Evolutionary conservation across 2,329 filamentous ascomycete genomes (phyloP), one percentile per base, ranked within the genome.

Genomic region (Berkeleyomyces rouxiae): DNA sequence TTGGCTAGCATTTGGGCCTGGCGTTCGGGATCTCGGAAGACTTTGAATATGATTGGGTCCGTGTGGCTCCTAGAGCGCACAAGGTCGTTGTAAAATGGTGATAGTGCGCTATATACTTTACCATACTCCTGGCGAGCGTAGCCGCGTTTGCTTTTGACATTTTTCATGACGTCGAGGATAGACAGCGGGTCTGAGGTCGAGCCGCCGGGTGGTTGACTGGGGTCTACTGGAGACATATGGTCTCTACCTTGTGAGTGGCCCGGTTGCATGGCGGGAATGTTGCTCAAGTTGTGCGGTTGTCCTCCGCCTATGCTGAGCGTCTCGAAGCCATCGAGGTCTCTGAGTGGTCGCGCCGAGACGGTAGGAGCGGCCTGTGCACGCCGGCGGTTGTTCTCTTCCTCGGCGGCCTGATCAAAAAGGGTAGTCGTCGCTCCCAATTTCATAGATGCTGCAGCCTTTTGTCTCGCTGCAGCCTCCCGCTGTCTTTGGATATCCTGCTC

Each of bases 1-100:
- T 96, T 92, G 16, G 87, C 79, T 63, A 99, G 78, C 80, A 99
- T 93, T 69, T 85, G 84, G 6, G 93, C 93, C 74, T 97, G 93
- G 63, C 90, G 83, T 72, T 95, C 88, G 0, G 93, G 92, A 67
- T 95, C 87, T 49, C 85, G 81, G 70, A 95, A 97, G 9, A 86
- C 87, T 68, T 87, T 84, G 73, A 97, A 99, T 7, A 97, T 78
- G 42, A 90, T 78, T 5, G 88, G 89, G 67, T 96, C 87, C 11
- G 87, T 82, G 74, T 87, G 89, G 66, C 77, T 88, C 74, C 79
- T 83, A 2, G 86, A 84, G 66, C 77, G 79, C 43, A 82, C 83
- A 49, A 97, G 80, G 71, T 99, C 90, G 67, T 83, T 82, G 74
- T 97, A 99, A 68, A 95, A 92, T 0, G 91, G 91, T 9, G 85